phyloP scores from a whole-genome alignment of 306 rosid species.

The Trichosanthes cucumerina region DNA sequence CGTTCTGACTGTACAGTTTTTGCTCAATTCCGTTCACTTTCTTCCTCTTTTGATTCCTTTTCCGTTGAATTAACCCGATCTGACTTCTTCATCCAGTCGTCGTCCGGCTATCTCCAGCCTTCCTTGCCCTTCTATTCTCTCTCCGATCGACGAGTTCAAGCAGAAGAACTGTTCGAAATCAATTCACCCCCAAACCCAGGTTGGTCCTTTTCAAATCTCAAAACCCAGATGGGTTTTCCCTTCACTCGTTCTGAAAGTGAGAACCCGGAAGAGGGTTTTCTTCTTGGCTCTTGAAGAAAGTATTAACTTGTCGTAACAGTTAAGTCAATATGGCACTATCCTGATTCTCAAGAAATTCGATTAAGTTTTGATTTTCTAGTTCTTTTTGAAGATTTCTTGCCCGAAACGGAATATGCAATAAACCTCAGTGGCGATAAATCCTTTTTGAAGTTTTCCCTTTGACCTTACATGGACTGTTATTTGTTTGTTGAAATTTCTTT shows the following conservation, averaged over 20 bases:
- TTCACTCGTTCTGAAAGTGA: not conserved
- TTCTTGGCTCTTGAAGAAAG: not conserved
- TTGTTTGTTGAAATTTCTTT: not conserved
- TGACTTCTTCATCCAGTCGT: not conserved
- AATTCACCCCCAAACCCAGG: not conserved
- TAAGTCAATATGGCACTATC: not conserved
- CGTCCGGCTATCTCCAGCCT: not conserved
- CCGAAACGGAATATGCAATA: not conserved
- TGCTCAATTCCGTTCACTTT: not conserved
- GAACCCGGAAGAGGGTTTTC: not conserved
- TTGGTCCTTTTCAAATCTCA: not conserved
- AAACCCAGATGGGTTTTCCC: not conserved
- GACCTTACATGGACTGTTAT: not conserved
- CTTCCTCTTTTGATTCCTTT: not conserved
- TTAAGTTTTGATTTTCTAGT: not conserved
- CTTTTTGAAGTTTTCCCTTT: not conserved
- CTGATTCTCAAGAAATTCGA: not conserved
- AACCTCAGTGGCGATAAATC: not conserved
- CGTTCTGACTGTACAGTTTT: not conserved
- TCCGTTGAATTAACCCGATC: not conserved
- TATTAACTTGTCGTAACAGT: not conserved
- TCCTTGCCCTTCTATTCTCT: not conserved
- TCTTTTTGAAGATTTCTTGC: not conserved
- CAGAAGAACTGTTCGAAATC: not conserved
- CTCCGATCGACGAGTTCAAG: not conserved